Base-by-base conservation (phyloP, 495 filamentous ascomycete genomes). In the Tuber magnatum region DNA sequence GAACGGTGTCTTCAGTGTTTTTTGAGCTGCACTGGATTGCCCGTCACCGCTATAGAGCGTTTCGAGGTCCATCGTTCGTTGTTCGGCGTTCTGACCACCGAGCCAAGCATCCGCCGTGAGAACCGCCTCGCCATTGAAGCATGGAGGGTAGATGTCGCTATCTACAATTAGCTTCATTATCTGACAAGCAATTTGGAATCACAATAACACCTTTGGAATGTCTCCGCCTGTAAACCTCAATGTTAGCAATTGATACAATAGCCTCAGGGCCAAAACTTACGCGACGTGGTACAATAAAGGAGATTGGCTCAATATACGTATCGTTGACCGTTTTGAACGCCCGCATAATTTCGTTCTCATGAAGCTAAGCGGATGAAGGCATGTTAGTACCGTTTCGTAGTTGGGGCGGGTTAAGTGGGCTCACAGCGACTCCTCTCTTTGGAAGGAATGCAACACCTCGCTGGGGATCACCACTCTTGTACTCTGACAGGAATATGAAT, bases 301-400 rank as follows among this genome's bases (percentile, higher is more conserved):
- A 97, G 81, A 99, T 91, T 16, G 95, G 95, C 82, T 99, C 94
- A 80, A 99, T 93, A 83, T 96, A 97, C 16, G 86, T 84, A 83
- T 99, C 96, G 82, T 93, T 94, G 82, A 97, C 92, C 0, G 94
- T 97, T 88, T 98, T 98, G 88, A 91, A 99, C 68, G 92, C 94
- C 75, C 95, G 90, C 86, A 97, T 92, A 43, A 99, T 89, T 84
- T 99, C 95, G 79, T 97, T 98, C 77, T 98, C 95, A 84, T 97
- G 94, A 68, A 94, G 86, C 89, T 90, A 74, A 24, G 39, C 32
- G 18, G 56, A 69, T 80, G 24, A 80, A 68, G 28, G 71, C 71
- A 72, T 65, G 28, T 2, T 65, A 39, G 18, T 76, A 3, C 18
- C 18, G 8, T 14, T 28, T 65, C 2, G 6, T 65, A 8, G 35